Conservation (phyloP, 2,329 filamentous ascomycete species). For the Fusarium sp. region DNA sequence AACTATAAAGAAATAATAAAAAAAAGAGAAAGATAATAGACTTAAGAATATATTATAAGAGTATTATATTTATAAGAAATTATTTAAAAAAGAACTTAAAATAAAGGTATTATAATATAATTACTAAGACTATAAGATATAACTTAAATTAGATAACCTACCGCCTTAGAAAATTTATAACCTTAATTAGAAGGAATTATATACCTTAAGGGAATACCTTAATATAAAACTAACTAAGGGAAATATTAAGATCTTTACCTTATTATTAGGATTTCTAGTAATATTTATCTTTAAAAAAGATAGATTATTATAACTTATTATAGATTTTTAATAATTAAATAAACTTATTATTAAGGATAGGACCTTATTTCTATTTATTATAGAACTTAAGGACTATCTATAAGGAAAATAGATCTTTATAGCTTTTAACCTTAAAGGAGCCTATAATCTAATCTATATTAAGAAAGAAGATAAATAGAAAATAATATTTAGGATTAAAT, state of each 20-base stretch:
- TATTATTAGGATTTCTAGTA: slow-evolving; percentile 12
- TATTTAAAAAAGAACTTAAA: slow-evolving; percentile 28
- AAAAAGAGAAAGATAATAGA: background rate
- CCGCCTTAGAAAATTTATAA: slow-evolving; percentile 19
- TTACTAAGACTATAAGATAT: background rate
- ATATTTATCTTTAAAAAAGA: slow-evolving; percentile 45
- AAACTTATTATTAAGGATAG: slow-evolving; percentile 42
- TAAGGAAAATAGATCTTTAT: slow-evolving; percentile 26
- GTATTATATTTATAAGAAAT: slow-evolving; percentile 30
- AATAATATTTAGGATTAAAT: slow-evolving; percentile 49
- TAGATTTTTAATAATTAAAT: slow-evolving; percentile 49
- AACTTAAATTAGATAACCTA: slow-evolving; percentile 13
- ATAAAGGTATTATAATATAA: background rate
- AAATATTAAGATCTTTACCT: slow-evolving; percentile 18
- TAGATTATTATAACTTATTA: slow-evolving; percentile 37
- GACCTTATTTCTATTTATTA: slow-evolving; percentile 38
- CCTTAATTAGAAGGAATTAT: slow-evolving; percentile 22
- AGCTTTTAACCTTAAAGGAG: slow-evolving; percentile 33
- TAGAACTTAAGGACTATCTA: slow-evolving; percentile 42
- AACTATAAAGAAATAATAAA: too few relatives aligned
- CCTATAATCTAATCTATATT: slow-evolving; percentile 52
- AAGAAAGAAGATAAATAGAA: too few relatives aligned
- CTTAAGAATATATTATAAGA: slow-evolving; percentile 26
- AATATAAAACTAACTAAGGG: slow-evolving; percentile 25
- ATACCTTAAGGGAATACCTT: slow-evolving; percentile 8